Evolutionary conservation across 768 basidiomycete species (phyloP).

Genomic region (Astraeus odoratus): DNA sequence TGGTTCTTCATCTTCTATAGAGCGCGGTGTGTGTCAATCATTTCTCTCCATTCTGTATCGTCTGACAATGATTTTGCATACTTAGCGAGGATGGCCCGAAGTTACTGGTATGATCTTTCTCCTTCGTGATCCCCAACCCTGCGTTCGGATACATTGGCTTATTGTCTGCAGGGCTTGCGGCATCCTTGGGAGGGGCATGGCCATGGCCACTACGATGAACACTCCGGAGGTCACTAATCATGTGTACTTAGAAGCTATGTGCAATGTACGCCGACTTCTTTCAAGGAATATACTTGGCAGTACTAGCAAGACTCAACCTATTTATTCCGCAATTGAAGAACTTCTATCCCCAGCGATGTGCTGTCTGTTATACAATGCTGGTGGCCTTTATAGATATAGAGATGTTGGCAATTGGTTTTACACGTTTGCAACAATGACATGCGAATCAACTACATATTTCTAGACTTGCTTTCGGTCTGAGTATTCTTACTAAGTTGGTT

Average conservation of each 20-base stretch:
- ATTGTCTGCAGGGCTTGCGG: slow-evolving; percentile 39
- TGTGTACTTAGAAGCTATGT: not conserved
- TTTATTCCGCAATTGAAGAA: too few relatives aligned
- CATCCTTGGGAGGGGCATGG: slow-evolving; percentile 68
- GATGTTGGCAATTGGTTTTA: too few relatives aligned
- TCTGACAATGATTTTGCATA: not conserved
- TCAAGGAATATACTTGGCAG: not conserved
- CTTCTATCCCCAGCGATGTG: too few relatives aligned
- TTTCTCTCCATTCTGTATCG: slow-evolving; percentile 2
- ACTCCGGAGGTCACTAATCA: slow-evolving; percentile 33
- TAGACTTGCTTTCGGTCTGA: too few relatives aligned
- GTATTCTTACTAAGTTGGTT: too few relatives aligned
- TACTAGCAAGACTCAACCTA: too few relatives aligned
- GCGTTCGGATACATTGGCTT: slow-evolving; percentile 1
- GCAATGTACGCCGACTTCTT: not conserved
- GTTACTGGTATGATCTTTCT: slow-evolving; percentile 44
- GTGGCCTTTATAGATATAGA: too few relatives aligned
- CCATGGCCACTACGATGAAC: slow-evolving; percentile 36
- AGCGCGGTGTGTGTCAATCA: slow-evolving; percentile 58
- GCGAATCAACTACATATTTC: too few relatives aligned
- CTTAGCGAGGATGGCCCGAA: slow-evolving; percentile 71
- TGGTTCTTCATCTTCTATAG: slow-evolving; percentile 99
- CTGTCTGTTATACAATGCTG: too few relatives aligned
- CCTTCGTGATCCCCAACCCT: not conserved
- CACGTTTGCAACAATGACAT: too few relatives aligned